phyloP scores from a whole-genome alignment of 2,329 filamentous ascomycete genomes.

The Aureobasidium subglaciale region DNA sequence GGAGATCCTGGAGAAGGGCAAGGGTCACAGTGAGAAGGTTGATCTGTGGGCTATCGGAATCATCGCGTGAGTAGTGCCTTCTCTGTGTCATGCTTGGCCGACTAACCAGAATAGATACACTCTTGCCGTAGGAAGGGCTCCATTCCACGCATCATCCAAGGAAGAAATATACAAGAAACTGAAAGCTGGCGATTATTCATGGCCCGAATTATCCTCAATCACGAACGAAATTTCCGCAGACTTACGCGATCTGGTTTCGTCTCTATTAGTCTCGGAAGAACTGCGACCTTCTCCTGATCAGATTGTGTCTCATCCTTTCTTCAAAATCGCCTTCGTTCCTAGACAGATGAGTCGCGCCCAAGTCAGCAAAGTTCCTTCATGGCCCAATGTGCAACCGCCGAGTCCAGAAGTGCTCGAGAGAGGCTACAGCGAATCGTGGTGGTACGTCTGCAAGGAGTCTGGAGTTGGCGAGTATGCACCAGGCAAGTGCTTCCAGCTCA shows the following conservation, averaged over 20 bases:
- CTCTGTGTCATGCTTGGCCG: conserved; percentile 40
- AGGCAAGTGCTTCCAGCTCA: conserved; percentile 40
- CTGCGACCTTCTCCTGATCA: conserved; percentile 66
- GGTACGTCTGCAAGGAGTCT: conserved; percentile 42
- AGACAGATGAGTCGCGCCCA: conserved; percentile 39
- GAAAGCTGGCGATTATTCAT: conserved; percentile 69
- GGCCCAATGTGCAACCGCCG: conserved; percentile 39
- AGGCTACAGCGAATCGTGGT: conserved; percentile 47
- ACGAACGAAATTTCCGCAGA: conserved; percentile 66
- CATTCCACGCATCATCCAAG: conserved; percentile 86
- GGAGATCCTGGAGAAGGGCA: conserved; percentile 90
- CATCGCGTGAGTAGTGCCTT: conserved; percentile 60
- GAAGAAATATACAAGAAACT: conserved; percentile 73
- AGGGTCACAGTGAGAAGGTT: conserved; percentile 94
- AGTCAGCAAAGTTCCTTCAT: conserved; percentile 40
- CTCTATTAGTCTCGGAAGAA: conserved; percentile 68
- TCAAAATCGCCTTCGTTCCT: conserved; percentile 69
- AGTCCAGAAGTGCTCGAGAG: conserved; percentile 36
- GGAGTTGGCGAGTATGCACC: conserved; percentile 43
- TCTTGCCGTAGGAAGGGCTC: conserved; percentile 91
- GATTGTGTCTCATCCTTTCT: conserved; percentile 75
- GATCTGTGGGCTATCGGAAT: conserved; percentile 98
- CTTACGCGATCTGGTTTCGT: conserved; percentile 70
- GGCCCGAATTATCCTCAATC: conserved; percentile 61
- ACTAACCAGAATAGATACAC: conserved; percentile 52